Base-by-base conservation (phyloP, 495 filamentous ascomycete genomes). In the Aeminium ludgeri region DNA sequence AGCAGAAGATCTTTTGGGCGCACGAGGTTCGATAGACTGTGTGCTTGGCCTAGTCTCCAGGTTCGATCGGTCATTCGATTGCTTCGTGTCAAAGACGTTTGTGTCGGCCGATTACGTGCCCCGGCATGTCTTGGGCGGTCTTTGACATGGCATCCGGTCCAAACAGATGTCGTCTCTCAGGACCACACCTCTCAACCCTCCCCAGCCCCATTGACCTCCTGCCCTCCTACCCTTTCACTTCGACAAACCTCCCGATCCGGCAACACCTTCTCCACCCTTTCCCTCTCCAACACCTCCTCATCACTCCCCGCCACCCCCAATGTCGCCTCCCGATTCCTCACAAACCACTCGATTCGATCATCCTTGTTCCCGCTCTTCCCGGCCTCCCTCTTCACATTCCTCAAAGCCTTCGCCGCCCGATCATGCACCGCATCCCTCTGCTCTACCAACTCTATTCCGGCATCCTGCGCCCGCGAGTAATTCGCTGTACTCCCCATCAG, bases 271-370 rank as follows among this genome's bases (percentile, higher is more conserved):
- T 48, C 38, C 31, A 48, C 49, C 31, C 41, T 46, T 19, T 56
- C 56, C 32, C 57, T 58, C 30, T 54, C 38, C 45, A 50, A 4
- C 3, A 38, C 34, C 27, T 56, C 53, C 0, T 34, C 28, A 16
- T 50, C 43, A 30, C 25, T 29, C 19, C 29, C 38, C 12, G 32
- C 31, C 34, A 53, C 10, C 15, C 42, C 46, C 34, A 44, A 35
- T n/a, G 40, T 48, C 3, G 55, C 58, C 44, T 87, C 76, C 43
- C 81, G 68, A 29, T 76, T 69, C 51, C 70, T 66, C 16, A 91
- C 51, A 51, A 92, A 92, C n/a, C 56, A 67, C 46, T 82, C 62
- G 27, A 93, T 70, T 37, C 80, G 68, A 46, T 73, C 74, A 34
- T 82, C 69, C 30, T 59, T 64, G 43, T 67, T 64, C 23, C 61